Conservation (phyloP, 371 early-diverging fungal species). For the Saksenaea oblongispora region DNA sequence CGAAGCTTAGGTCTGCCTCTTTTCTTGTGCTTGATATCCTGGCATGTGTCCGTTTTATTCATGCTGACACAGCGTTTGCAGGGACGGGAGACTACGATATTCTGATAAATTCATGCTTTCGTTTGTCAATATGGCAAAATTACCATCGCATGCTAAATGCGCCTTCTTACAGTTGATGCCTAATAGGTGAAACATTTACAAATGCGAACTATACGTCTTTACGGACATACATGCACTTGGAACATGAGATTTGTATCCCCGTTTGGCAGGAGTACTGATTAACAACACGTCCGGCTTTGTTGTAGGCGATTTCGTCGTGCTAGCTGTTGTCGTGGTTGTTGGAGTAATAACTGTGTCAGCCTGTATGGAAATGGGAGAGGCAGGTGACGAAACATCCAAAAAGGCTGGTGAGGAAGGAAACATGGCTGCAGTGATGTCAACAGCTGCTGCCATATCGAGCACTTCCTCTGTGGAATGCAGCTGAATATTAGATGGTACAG, state of each 20-base stretch:
- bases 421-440: background rate
- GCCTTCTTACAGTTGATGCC: slow-evolving; percentile 51
- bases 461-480: background rate
- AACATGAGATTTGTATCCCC: slow-evolving; percentile 21
- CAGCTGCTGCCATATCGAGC: background rate
- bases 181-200: slow-evolving; percentile 7
- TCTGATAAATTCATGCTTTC: background rate
- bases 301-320: background rate
- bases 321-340: background rate
- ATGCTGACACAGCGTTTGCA: slow-evolving; percentile 76
- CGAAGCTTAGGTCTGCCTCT: slow-evolving; percentile 78
- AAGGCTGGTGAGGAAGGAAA: background rate
- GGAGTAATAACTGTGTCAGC: background rate
- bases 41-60: slow-evolving; percentile 74
- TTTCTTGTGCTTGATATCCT: slow-evolving; percentile 81
- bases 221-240: slow-evolving; percentile 20
- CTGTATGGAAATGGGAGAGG: background rate
- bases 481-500: background rate
- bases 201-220: background rate
- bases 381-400: background rate
- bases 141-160: slow-evolving; percentile 56
- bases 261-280: slow-evolving; percentile 15
- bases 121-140: background rate
- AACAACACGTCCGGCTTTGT: background rate
- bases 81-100: slow-evolving; percentile 61